Percentiles rank a stretch among this genome's conserved stretches.
Conservation (phyloP, 495 filamentous ascomycete genomes). For the Podospora appendiculata region DNA sequence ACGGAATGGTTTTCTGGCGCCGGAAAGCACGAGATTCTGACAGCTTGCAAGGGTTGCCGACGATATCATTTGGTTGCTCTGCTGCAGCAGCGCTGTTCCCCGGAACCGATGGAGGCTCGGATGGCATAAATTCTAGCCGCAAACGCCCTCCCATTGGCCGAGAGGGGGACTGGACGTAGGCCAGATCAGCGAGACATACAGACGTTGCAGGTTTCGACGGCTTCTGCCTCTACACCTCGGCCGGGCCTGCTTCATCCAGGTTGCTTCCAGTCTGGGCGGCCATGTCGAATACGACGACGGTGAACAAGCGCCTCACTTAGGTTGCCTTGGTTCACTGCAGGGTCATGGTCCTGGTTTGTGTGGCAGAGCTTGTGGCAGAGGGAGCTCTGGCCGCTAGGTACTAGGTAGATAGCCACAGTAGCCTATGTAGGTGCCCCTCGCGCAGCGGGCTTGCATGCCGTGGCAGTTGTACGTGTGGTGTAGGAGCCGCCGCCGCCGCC, state of each 20-base stretch:
- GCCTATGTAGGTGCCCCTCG: too few relatives aligned
- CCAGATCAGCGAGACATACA: background rate
- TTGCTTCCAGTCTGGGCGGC: background rate
- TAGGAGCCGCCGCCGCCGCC: too few relatives aligned
- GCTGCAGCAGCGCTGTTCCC: slow-evolving; percentile 1
- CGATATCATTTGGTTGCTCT: slow-evolving; percentile 11
- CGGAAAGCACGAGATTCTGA: slow-evolving; percentile 10
- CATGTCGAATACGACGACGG: background rate
- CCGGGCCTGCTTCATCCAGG: background rate
- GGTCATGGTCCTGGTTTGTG: background rate
- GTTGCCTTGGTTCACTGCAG: background rate
- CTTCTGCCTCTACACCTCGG: background rate
- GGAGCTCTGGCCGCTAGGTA: too few relatives aligned
- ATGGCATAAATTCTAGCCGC: slow-evolving; percentile 4
- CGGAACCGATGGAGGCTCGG: slow-evolving; percentile 3
- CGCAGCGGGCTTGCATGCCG: too few relatives aligned
- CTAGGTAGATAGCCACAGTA: too few relatives aligned
- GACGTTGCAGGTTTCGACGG: background rate
- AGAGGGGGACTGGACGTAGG: background rate
- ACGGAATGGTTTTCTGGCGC: slow-evolving; percentile 8
- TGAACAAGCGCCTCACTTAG: background rate
- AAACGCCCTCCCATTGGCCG: slow-evolving; percentile 7
- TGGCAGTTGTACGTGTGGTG: too few relatives aligned
- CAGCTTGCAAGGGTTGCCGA: slow-evolving; percentile 10
- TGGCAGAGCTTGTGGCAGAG: too few relatives aligned